Percentiles rank a stretch among this genome's conserved stretches.
phyloP scores from a whole-genome alignment of 495 filamentous ascomycete species.

The Hyaloscypha bicolor region DNA sequence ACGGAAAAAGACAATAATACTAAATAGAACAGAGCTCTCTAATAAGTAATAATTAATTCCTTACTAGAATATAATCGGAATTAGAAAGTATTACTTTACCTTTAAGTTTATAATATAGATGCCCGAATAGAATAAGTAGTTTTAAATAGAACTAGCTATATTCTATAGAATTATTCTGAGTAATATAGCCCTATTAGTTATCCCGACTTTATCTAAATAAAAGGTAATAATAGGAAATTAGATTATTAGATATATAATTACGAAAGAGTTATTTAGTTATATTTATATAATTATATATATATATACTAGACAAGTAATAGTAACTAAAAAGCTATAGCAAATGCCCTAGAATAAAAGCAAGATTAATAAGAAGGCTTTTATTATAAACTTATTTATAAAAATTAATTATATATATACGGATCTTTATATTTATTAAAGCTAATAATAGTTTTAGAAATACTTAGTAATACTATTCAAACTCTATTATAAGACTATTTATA shows the following conservation, averaged over 20 bases:
- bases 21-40: conserved; percentile 24
- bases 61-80: conserved; percentile 19
- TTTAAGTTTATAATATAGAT: conserved; percentile 18
- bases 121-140: conserved; percentile 22
- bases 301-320: conserved; percentile 21
- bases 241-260: conserved; percentile 23
- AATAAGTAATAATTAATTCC: conserved; percentile 18
- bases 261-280: conserved; percentile 23
- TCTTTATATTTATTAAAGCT: too few relatives aligned
- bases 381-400: too few relatives aligned
- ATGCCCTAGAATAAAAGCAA: conserved; percentile 19
- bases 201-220: conserved; percentile 23
- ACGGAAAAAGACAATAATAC: conserved; percentile 5
- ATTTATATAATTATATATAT: conserved; percentile 23
- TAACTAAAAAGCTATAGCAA: conserved; percentile 27
- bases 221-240: conserved; percentile 26
- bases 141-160: conserved; percentile 23
- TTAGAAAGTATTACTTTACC: conserved; percentile 25
- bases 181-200: conserved; percentile 15
- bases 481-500: too few relatives aligned
- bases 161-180: conserved; percentile 15
- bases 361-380: background rate
- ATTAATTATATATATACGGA: too few relatives aligned
- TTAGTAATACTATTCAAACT: conserved; percentile 22
- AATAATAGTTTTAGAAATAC: background rate